Evolutionary conservation across 441 rosid species (phyloP), one percentile per base, ranked within the genome.

Genomic region (Francoa sonchifolia): DNA sequence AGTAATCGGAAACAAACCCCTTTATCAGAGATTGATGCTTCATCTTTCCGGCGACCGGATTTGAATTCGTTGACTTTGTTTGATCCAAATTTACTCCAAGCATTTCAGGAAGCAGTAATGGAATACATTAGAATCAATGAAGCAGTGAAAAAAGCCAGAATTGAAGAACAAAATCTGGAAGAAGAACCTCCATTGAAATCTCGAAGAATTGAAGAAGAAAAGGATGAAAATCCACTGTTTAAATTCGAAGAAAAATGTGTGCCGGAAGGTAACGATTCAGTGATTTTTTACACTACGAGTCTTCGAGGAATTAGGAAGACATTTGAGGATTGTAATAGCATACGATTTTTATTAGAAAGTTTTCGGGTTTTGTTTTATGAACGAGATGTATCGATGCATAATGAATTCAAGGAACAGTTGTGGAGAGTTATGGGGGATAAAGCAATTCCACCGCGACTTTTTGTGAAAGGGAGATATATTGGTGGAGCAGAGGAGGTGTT

Each of bases 271-370:
- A 66, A 56, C 0, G 66, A 74, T 15, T 50, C 74, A 0, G 60
- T 85, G 16, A 85, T 85, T 5, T 55, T 89, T 1, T 82, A 85
- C 64, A 82, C 96, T 55, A 89, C 96, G 54, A 76, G 90, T 54
- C 57, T 89, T 47, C 67, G 82, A 3, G 98, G 98, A 2, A 81
- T 89, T 3, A 77, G 94, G 0, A 64, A 76, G 33, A 89, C 98
- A 17, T 68, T 52, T 59, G 89, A 89, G 40, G 82, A 69, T 23
- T 85, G 98, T 50, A 50, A 56, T 22, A 65, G 74, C 0, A 76
- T 77, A 15, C 42, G 62, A 32, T 42, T 46, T 13, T 45, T 73
- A 27, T 56, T 82, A 60, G 98, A 85, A 43, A 50, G 42, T 19
- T 85, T 67, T 39, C 58, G 71, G 15, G 87, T 71, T 20, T 76